Conservation (phyloP, 2,329 filamentous ascomycete species). For the Xylariaceae sp. region DNA sequence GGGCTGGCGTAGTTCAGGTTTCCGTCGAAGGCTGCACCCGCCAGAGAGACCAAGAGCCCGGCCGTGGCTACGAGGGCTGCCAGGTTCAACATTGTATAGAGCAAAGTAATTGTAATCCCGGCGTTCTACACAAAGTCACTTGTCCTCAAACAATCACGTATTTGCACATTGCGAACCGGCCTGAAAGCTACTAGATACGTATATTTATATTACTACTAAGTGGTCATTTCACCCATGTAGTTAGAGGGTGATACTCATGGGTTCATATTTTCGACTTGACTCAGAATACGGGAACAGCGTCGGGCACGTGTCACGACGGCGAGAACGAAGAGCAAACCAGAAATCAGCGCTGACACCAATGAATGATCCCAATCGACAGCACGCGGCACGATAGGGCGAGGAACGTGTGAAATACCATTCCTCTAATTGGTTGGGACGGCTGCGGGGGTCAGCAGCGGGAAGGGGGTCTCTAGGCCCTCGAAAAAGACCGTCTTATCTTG, state of each 20-base stretch:
- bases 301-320: not conserved
- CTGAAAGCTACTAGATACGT: not conserved
- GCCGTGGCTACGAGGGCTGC: conserved; percentile 8
- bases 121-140: not conserved
- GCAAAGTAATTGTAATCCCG: not conserved
- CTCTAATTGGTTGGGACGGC: conserved; percentile 15
- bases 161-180: not conserved
- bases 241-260: not conserved
- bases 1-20: conserved; percentile 72
- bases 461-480: too few species aligned
- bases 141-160: not conserved
- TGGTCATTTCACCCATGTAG: not conserved
- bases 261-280: not conserved
- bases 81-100: conserved; percentile 4
- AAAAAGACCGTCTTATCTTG: too few species aligned
- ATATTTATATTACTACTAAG: not conserved
- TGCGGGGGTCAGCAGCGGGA: too few species aligned
- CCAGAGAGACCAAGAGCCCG: conserved; percentile 7
- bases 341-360: conserved; percentile 11
- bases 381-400: conserved; percentile 10
- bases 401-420: conserved; percentile 20
- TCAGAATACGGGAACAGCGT: not conserved
- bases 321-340: not conserved
- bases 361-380: not conserved
- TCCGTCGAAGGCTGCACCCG: conserved; percentile 30